Conservation (phyloP, 345 rosid genomes). For the Alliaria petiolata region DNA sequence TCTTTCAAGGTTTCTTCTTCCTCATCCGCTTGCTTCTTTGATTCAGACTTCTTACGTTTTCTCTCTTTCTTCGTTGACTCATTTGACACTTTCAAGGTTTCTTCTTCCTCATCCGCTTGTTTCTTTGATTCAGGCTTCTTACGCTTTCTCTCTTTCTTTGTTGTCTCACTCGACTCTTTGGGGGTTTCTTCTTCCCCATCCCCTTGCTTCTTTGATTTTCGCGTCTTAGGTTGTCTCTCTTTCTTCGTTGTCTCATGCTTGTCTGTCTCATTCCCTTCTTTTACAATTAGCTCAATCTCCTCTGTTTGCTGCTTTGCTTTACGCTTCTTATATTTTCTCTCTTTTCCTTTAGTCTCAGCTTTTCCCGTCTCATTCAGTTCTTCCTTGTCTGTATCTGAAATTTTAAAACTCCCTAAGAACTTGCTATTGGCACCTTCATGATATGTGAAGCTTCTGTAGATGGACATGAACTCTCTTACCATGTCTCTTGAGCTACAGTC, state of each 20-base stretch:
- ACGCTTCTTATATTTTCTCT: neutral
- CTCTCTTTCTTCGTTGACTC: neutral
- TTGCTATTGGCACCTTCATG: constrained; percentile 35
- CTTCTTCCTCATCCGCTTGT: neutral
- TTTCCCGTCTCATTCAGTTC: constrained; percentile 24
- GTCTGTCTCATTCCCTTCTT: constrained; percentile 29
- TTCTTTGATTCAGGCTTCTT: neutral
- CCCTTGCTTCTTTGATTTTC: neutral
- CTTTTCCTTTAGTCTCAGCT: constrained; percentile 8
- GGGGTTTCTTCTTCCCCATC: constrained; percentile 18
- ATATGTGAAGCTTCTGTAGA: constrained; percentile 58
- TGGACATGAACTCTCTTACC: constrained; percentile 53
- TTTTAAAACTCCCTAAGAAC: constrained; percentile 35
- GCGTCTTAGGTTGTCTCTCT: neutral
- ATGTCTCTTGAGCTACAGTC: constrained; percentile 35
- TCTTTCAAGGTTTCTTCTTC: constrained; percentile 15
- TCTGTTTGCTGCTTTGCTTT: constrained; percentile 5
- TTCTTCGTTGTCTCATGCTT: neutral
- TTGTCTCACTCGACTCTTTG: constrained; percentile 21
- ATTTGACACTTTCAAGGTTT: constrained; percentile 21
- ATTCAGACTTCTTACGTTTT: neutral
- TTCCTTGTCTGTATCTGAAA: constrained; percentile 12
- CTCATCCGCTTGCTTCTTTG: neutral
- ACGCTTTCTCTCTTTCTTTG: constrained; percentile 7
- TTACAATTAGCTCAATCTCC: constrained; percentile 8